phyloP scores from a whole-genome alignment of 257 asterid species.

The Penstemon newberryi region DNA sequence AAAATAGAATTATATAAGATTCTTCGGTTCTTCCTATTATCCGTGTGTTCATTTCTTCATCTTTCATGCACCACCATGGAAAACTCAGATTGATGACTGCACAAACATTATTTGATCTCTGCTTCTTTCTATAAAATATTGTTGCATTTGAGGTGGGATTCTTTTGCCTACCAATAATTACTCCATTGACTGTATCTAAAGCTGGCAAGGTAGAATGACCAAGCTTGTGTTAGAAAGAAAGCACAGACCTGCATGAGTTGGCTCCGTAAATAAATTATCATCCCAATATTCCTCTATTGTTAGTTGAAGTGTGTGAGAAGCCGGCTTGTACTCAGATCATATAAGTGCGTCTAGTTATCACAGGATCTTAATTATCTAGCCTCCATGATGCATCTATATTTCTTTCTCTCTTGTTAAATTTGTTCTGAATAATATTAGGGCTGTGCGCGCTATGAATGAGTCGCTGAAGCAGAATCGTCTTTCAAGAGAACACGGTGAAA shows the following conservation, averaged over 20 bases:
- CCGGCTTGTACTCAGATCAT: not conserved
- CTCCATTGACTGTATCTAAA: too few species aligned
- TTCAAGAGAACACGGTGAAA: slow-evolving; percentile 60
- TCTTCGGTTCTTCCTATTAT: not conserved
- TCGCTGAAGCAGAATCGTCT: slow-evolving; percentile 88
- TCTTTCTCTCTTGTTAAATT: slow-evolving; percentile 15
- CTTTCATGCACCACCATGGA: not conserved
- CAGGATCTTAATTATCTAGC: not conserved
- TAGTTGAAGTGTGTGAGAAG: not conserved
- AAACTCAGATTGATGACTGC: too few species aligned
- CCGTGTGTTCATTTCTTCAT: not conserved
- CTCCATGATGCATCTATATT: slow-evolving; percentile 17
- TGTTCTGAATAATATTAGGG: slow-evolving; percentile 49
- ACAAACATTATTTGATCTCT: too few species aligned
- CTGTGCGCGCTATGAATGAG: slow-evolving; percentile 97
- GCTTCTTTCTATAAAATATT: not conserved
- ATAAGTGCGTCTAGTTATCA: not conserved
- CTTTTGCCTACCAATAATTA: not conserved
- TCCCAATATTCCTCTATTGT: too few species aligned
- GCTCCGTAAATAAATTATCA: not conserved
- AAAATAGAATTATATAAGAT: not conserved
- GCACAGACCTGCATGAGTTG: not conserved
- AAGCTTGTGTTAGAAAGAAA: not conserved
- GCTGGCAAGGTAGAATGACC: not conserved
- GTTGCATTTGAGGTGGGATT: not conserved